Conservation (phyloP, 1,284 basidiomycete species). For the Papiliotrema fonsecae region DNA sequence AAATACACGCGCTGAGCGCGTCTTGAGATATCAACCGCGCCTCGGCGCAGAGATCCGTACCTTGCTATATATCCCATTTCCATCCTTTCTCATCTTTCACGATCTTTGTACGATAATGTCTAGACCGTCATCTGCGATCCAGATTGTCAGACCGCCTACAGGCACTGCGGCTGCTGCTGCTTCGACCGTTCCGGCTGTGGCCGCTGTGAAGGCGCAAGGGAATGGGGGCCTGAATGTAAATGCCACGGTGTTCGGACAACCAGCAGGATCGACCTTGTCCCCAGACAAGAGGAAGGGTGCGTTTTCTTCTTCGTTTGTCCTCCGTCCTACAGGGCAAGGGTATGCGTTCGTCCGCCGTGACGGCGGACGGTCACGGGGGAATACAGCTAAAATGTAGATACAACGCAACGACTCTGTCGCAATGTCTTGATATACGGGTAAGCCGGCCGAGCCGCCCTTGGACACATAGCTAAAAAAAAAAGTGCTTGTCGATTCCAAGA, state of each 20-base stretch:
- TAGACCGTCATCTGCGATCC: slow-evolving; percentile 1
- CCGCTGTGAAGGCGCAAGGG: not conserved
- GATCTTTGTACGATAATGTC: too few relatives aligned
- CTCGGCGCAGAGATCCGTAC: not conserved
- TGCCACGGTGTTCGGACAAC: not conserved
- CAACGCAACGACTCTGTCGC: slow-evolving; percentile 67
- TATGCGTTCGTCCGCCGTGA: not conserved
- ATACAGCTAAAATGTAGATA: slow-evolving; percentile 20
- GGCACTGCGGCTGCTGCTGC: not conserved
- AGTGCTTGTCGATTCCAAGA: slow-evolving; percentile 80
- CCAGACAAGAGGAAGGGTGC: slow-evolving; percentile 1
- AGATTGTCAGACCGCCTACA: not conserved
- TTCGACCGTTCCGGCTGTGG: not conserved
- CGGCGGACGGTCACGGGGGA: slow-evolving; percentile 1
- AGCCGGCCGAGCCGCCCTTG: slow-evolving; percentile 16
- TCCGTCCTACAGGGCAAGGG: too few relatives aligned
- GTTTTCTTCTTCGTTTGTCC: too few relatives aligned
- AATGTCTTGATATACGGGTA: slow-evolving; percentile 85
- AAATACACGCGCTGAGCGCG: not conserved
- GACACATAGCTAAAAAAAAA: slow-evolving; percentile 1
- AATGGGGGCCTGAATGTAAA: not conserved
- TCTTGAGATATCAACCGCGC: not conserved
- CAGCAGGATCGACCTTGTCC: not conserved
- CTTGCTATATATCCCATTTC: too few relatives aligned
- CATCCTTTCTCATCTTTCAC: too few relatives aligned